Evolutionary conservation across 208 protist genomes (phyloP).

Genomic region (Crithidia sp.): DNA sequence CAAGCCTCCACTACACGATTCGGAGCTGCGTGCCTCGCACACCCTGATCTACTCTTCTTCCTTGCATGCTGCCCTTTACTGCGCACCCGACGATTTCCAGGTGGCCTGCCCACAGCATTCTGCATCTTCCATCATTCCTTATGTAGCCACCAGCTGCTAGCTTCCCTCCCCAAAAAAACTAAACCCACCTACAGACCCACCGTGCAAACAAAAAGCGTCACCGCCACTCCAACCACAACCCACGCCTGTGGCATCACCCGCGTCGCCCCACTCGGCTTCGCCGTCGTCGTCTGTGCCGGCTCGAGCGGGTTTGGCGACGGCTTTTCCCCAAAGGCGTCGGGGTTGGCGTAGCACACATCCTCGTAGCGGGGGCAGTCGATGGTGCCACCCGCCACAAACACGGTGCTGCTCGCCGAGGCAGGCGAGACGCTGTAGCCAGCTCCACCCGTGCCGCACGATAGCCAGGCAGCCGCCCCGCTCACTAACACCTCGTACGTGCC

Average conservation of each 20-base stretch:
- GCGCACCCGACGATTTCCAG: too few species aligned
- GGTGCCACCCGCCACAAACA: conserved; percentile 20
- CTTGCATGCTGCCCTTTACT: too few species aligned
- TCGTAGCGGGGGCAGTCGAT: conserved; percentile 45
- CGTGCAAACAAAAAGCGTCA: not conserved
- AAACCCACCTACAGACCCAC: not conserved
- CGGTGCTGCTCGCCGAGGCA: conserved; percentile 2
- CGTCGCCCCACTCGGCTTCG: not conserved
- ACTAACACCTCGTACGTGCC: conserved; percentile 32
- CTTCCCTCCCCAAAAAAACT: too few species aligned
- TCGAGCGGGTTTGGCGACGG: not conserved
- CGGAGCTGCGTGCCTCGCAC: too few species aligned
- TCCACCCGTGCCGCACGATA: conserved; percentile 20
- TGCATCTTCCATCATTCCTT: too few species aligned
- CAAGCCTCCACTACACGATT: too few species aligned
- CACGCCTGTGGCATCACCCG: too few species aligned
- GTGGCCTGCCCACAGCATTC: too few species aligned
- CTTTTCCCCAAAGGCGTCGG: conserved; percentile 1
- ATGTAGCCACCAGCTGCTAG: too few species aligned
- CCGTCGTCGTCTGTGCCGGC: not conserved
- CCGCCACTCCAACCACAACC: not conserved
- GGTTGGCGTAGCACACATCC: conserved; percentile 44
- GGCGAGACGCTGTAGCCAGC: conserved; percentile 12
- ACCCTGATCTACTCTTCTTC: too few species aligned
- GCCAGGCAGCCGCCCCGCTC: conserved; percentile 8